Evolutionary conservation across 345 rosid genomes (phyloP).

Genomic region (Gossypium arboreum): DNA sequence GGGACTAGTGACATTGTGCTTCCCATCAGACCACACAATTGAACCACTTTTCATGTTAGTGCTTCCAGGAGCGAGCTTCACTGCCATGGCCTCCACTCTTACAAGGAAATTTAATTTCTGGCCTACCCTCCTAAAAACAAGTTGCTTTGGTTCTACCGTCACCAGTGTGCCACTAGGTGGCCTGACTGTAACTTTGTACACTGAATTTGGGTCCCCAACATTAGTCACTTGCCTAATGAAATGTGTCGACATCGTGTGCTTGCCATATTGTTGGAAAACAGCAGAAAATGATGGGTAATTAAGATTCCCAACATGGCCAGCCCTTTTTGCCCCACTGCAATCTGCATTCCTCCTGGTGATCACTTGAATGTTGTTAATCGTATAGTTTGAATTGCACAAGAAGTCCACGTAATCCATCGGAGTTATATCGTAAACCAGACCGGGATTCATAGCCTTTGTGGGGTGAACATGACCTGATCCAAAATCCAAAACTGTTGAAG

Average conservation of each 20-base stretch:
- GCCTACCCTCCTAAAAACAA: constrained; percentile 56
- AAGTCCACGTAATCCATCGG: constrained; percentile 66
- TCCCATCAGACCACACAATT: constrained; percentile 79
- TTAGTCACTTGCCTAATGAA: constrained; percentile 82
- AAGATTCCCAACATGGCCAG: constrained; percentile 70
- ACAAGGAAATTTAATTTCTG: constrained; percentile 72
- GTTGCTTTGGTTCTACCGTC: constrained; percentile 56
- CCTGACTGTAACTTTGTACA: constrained; percentile 42
- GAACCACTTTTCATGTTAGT: constrained; percentile 61
- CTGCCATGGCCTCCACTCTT: constrained; percentile 42
- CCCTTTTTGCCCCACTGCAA: constrained; percentile 60
- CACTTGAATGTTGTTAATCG: constrained; percentile 50
- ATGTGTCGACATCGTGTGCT: constrained; percentile 54
- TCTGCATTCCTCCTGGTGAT: constrained; percentile 62
- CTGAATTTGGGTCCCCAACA: constrained; percentile 59
- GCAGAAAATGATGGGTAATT: constrained; percentile 76
- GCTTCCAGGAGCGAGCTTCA: constrained; percentile 51
- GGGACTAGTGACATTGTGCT: constrained; percentile 75
- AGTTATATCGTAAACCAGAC: constrained; percentile 61
- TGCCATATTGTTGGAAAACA: constrained; percentile 66
- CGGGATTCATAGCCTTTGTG: constrained; percentile 86
- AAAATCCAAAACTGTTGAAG: constrained; percentile 62
- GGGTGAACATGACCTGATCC: constrained; percentile 92
- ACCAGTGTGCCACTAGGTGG: constrained; percentile 61
- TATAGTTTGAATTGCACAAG: constrained; percentile 78